Evolutionary conservation across 805 yeast genomes (phyloP), one percentile per base, ranked within the genome.

Genomic region (Kurtzmaniella fragi): DNA sequence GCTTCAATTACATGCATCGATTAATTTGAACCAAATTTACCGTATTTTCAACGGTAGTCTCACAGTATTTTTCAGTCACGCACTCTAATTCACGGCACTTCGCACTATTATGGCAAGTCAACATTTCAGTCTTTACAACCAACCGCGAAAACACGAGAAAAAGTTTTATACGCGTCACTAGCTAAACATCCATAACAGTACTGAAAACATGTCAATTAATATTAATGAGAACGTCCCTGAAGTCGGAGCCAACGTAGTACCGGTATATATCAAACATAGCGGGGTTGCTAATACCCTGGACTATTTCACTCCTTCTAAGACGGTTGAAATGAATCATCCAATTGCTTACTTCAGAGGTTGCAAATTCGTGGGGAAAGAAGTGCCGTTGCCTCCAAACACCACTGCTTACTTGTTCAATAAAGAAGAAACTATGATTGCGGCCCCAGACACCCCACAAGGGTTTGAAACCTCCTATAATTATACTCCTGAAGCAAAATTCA

Each of bases 311-410:
- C 57, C 61, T 6, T 49, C 66, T 13, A 62, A 61, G 28, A 39
- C 45, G 8, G 14, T 27, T 13, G 49, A 43, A 16, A 37, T 43
- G 16, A 41, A 39, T 2, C 42, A 39, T 7, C 44, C 45, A 4
- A 43, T 53, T 2, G 60, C 64, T 4, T 62, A 56, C 46, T 64
- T 62, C 38, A 48, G 70, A 48, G 70, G 70, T 2, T 53, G 62
- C 40, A 60, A 54, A 42, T 45, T 64, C 15, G 49, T 61, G 6
- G 69, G 68, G 1, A 44, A 42, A 12, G 31, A 40, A 7, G 33
- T 58, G 5, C 48, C 47, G 8, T 40, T 57, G 2, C 25, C 42
- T 10, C 35, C 47, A 5, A 34, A 45, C 20, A 44, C 49, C 39
- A 42, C 37, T 2, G 67, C 66, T 4, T 62, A 57, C 42, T 32